A percentile compares a stretch with the other conserved stretches of the same genome.
These are phyloP conservation scores for Noccaea caerulescens DNA, from an alignment of 345 rosid species.

Conservation along the genomic window DNA sequence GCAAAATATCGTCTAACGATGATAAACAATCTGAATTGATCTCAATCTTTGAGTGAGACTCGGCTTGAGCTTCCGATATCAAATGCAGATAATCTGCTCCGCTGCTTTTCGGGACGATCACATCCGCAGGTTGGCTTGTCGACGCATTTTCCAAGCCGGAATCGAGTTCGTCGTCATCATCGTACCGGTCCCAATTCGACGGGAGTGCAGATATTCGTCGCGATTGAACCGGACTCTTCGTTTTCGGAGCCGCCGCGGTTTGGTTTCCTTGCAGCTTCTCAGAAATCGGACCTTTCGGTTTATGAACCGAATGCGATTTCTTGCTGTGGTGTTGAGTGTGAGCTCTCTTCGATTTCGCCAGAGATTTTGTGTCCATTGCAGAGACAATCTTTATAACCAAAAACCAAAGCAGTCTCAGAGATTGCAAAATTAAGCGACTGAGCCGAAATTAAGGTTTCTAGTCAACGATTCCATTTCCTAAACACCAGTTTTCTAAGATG, in stretches of 20 bases:
- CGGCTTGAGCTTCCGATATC: constrained; percentile 74
- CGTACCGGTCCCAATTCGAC: constrained; percentile 81
- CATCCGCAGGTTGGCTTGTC: constrained; percentile 41
- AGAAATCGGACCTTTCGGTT: constrained; percentile 44
- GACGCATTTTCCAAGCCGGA: constrained; percentile 34
- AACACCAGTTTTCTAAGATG: neutral
- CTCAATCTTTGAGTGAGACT: constrained; percentile 48
- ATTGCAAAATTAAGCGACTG: neutral
- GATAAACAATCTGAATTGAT: constrained; percentile 44
- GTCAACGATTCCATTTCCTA: neutral
- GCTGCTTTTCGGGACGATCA: constrained; percentile 68
- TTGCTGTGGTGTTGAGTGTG: constrained; percentile 71
- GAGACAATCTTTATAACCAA: neutral
- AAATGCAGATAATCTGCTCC: constrained; percentile 75
- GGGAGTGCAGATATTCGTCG: constrained; percentile 54
- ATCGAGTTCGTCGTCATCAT: constrained; percentile 48
- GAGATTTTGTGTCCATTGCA: constrained; percentile 72
- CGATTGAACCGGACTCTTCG: constrained; percentile 43
- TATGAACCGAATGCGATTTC: constrained; percentile 56
- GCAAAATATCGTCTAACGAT: constrained; percentile 60
- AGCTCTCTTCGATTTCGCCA: constrained; percentile 89
- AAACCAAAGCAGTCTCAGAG: constrained; percentile 8
- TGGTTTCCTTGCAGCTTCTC: constrained; percentile 52
- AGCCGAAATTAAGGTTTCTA: constrained; percentile 17
- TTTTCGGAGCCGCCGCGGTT: constrained; percentile 31